Percentiles rank a stretch among this genome's conserved stretches.
These are phyloP conservation scores for Rhododendron williamsianum DNA, from an alignment of 148 eudicot species.

Conservation along the genomic window DNA sequence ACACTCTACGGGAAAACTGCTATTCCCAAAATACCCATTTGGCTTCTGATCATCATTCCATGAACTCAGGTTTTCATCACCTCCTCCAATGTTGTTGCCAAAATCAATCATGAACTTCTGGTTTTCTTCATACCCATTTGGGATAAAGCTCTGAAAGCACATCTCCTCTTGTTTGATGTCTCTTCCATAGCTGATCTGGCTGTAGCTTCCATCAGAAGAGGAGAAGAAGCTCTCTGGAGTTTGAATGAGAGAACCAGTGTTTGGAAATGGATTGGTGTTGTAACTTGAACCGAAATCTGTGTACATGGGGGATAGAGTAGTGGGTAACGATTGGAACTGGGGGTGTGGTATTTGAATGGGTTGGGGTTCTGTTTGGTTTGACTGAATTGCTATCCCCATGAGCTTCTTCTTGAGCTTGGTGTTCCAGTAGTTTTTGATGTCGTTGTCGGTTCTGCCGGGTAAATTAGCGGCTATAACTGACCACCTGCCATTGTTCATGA, in stretches of 20 bases:
- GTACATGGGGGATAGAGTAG: neutral
- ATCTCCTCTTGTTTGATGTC: constrained; percentile 32
- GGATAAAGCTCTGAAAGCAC: neutral
- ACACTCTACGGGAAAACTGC: constrained; percentile 16
- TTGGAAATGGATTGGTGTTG: constrained; percentile 7
- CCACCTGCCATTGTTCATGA: constrained; percentile 33
- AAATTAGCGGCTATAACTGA: constrained; percentile 46
- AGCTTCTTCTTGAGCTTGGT: constrained; percentile 53
- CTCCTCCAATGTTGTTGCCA: constrained; percentile 6
- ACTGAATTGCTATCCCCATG: constrained; percentile 15
- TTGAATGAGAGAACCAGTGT: constrained; percentile 9
- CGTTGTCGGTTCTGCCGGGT: constrained; percentile 54
- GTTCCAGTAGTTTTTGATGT: constrained; percentile 60
- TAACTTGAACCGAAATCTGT: constrained; percentile 14
- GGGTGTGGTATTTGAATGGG: constrained; percentile 6
- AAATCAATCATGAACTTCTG: constrained; percentile 27
- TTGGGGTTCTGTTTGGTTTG: constrained; percentile 11
- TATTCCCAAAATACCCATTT: constrained; percentile 17
- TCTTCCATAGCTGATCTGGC: constrained; percentile 22
- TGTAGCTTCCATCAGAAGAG: constrained; percentile 39
- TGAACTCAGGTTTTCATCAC: neutral
- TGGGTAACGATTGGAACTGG: neutral
- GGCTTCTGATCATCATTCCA: constrained; percentile 8
- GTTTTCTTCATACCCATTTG: constrained; percentile 18
- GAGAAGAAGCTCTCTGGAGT: constrained; percentile 19